Base-by-base conservation (phyloP, 1,139 yeast genomes). In the Williopsis jadinii region DNA sequence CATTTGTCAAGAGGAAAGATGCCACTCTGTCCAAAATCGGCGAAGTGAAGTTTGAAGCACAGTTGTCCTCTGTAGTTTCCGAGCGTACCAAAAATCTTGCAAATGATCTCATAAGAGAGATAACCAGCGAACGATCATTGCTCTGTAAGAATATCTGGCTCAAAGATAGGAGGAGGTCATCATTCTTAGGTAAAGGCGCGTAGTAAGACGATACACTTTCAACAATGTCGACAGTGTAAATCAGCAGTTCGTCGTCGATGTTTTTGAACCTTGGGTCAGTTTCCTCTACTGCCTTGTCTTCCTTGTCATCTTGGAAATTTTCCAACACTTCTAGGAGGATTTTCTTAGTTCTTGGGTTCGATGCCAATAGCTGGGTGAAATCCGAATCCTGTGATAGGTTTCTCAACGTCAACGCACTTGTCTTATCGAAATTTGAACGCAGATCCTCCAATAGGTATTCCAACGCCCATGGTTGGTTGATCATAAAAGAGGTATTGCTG, bases 191-290 rank as follows among this genome's bases (percentile, higher is more conserved):
- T 31, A 80, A 82, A 30, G 94, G 92, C 11, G 87, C 80, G 52
- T 85, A 72, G 60, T 85, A 86, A 40, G 95, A 84, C 8, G 92
- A 80, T 37, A 88, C 75, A 3, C 92, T 81, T 58, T 92, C 98
- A 41, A 86, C 73, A 34, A 90, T 73, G 59, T 92, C 98, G 41
- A 88, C 63, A 27, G 81, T 67, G 58, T 84, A 87, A 45, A 73
- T 76, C 40, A 82, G 68, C 37, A 84, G 67, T 60, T 92, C 98
- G 39, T 57, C 59, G 43, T 64, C 62, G 72, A 75, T 60, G 38
- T 61, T 59, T 39, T 81, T 64, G 38, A 78, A 75, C 41, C 66
- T 63, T 9, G 34, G 28, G 6, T 41, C 42, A 13, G 26, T 34
- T 5, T 36, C 26, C 10, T 35, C 37, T 8, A 34, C 28, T 5